Evolutionary conservation across 805 yeast species (phyloP).

Genomic region (Saccharomycopsis oosterbeekiorum): DNA sequence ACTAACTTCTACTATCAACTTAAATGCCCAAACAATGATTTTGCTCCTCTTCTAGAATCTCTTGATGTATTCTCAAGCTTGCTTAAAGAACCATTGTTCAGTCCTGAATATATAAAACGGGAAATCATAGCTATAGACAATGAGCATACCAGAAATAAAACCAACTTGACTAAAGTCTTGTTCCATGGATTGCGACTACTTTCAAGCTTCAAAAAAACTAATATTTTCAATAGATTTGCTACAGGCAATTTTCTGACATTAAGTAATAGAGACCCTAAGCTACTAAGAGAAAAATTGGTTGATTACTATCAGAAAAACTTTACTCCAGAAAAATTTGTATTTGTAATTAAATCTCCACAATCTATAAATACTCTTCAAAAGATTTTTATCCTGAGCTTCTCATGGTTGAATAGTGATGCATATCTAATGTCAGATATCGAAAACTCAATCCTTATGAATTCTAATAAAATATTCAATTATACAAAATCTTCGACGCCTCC

Average conservation of each 20-base stretch:
- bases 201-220: conserved; percentile 29
- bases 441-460: conserved; percentile 6
- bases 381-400: conserved; percentile 2
- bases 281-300: conserved; percentile 28
- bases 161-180: conserved; percentile 35
- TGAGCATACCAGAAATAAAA: conserved; percentile 52
- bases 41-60: conserved; percentile 11
- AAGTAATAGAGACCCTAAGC: conserved; percentile 24
- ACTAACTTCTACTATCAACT: conserved; percentile 57
- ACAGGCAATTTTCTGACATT: conserved; percentile 56
- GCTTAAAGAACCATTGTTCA: conserved; percentile 43
- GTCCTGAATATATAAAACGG: conserved; percentile 30
- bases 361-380: conserved; percentile 49
- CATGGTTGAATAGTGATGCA: not conserved
- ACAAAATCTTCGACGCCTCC: conserved; percentile 20
- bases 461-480: conserved; percentile 17
- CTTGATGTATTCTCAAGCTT: conserved; percentile 41
- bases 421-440: not conserved
- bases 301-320: conserved; percentile 35
- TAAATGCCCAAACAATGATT: conserved; percentile 30
- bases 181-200: conserved; percentile 51
- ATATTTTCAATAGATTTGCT: conserved; percentile 52
- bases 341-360: conserved; percentile 59
- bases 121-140: conserved; percentile 56
- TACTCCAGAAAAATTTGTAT: conserved; percentile 38